These are phyloP conservation scores for Boletus patriciae DNA, from an alignment of 768 basidiomycete genomes.

Conservation along the genomic window DNA sequence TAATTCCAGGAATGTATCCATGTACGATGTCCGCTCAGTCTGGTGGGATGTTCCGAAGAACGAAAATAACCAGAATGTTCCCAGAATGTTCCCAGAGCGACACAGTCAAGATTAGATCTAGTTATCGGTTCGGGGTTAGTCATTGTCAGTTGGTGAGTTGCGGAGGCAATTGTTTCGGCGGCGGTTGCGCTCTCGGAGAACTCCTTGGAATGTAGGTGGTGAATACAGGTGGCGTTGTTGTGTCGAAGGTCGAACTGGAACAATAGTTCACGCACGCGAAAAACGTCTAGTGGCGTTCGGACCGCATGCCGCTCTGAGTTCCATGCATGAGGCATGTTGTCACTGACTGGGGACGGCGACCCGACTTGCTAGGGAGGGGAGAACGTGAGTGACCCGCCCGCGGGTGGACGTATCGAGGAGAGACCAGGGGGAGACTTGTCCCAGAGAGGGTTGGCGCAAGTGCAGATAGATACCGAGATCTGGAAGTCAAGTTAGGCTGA, in stretches of 20 bases:
- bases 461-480: slow-evolving; percentile 6
- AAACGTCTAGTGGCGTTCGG: slow-evolving; percentile 31
- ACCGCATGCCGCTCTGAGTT: slow-evolving; percentile 17
- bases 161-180: slow-evolving; percentile 3
- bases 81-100: slow-evolving; percentile 15
- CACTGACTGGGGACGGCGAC: not conserved
- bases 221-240: slow-evolving; percentile 4
- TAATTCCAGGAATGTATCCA: slow-evolving; percentile 12
- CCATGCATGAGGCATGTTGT: slow-evolving; percentile 8
- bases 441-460: not conserved
- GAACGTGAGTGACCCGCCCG: not conserved
- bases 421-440: not conserved
- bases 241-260: slow-evolving; percentile 9
- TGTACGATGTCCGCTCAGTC: not conserved
- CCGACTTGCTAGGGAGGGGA: not conserved
- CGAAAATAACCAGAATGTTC: slow-evolving; percentile 18
- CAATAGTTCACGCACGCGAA: slow-evolving; percentile 28
- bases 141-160: not conserved
- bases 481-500: not conserved
- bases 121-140: slow-evolving; percentile 1
- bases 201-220: slow-evolving; percentile 1
- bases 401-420: not conserved
- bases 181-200: not conserved
- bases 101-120: slow-evolving; percentile 28
- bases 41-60: slow-evolving; percentile 23